A percentile compares a stretch with the other conserved stretches of the same genome.
phyloP scores from a whole-genome alignment of 768 basidiomycete genomes.

The Suillus occidentalis region DNA sequence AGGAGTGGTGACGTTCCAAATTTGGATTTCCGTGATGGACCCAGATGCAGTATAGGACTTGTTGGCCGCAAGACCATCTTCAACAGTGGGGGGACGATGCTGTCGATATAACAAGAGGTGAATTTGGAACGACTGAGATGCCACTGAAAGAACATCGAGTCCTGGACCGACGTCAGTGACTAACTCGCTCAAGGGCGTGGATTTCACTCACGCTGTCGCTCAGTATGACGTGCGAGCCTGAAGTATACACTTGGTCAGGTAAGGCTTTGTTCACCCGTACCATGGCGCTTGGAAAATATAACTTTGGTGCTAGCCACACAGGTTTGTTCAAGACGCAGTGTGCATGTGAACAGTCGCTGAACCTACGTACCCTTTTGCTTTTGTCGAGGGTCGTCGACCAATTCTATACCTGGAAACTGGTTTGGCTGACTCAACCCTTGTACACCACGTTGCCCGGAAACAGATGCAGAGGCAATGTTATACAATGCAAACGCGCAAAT shows the following conservation, averaged over 20 bases:
- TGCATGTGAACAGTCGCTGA: neutral
- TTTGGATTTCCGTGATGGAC: slow-evolving; percentile 16
- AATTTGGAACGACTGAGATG: slow-evolving; percentile 9
- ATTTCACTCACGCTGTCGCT: neutral
- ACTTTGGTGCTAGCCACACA: neutral
- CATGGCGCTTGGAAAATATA: neutral
- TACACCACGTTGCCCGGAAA: too few relatives aligned
- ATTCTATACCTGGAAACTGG: neutral
- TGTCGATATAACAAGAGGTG: slow-evolving; percentile 18
- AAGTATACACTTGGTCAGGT: neutral
- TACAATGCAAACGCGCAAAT: neutral
- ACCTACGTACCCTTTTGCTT: neutral
- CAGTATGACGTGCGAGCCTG: neutral
- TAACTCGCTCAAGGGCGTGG: too few relatives aligned
- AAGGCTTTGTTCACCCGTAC: neutral
- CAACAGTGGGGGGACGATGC: slow-evolving; percentile 12
- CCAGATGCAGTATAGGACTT: slow-evolving; percentile 16
- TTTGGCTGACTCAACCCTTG: too few relatives aligned
- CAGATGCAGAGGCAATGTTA: neutral
- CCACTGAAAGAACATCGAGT: slow-evolving; percentile 23
- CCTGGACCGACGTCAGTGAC: slow-evolving; percentile 14
- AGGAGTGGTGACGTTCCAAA: slow-evolving; percentile 18
- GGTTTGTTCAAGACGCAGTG: neutral
- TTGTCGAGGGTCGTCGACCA: neutral
- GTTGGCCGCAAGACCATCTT: slow-evolving; percentile 9